These are phyloP conservation scores for Penicillium waksmanii DNA, from an alignment of 495 filamentous ascomycete species.

Conservation along the genomic window DNA sequence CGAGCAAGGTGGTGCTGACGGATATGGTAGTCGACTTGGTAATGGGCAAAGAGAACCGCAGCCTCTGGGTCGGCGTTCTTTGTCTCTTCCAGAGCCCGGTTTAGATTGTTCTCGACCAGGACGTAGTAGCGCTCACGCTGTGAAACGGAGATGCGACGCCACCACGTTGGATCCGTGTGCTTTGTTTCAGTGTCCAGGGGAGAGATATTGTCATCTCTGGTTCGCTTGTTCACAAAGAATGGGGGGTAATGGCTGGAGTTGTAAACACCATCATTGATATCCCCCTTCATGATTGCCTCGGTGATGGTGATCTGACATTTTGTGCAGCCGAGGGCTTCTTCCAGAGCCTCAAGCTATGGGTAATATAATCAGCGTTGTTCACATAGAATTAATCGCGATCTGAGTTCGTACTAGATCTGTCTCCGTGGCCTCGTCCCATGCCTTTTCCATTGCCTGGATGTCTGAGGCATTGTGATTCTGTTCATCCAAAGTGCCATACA, in stretches of 20 bases:
- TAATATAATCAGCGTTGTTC: background rate
- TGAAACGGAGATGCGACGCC: conserved; percentile 22
- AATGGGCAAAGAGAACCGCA: conserved; percentile 32
- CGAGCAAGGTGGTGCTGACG: conserved; percentile 36
- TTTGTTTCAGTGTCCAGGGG: conserved; percentile 12
- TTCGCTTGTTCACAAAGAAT: conserved; percentile 24
- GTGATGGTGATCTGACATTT: conserved; percentile 28
- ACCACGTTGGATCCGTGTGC: conserved; percentile 15
- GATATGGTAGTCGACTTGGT: conserved; percentile 41
- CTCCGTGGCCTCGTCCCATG: conserved; percentile 6
- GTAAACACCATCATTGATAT: conserved; percentile 29
- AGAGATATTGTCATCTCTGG: conserved; percentile 21
- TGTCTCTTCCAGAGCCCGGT: conserved; percentile 6
- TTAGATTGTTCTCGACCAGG: conserved; percentile 15
- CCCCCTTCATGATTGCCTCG: conserved; percentile 25
- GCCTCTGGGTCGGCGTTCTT: conserved; percentile 11
- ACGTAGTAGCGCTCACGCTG: conserved; percentile 30
- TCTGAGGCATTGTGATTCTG: background rate
- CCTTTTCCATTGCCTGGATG: conserved; percentile 5
- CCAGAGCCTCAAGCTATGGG: conserved; percentile 22
- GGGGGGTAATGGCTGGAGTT: conserved; percentile 28
- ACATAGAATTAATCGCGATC: background rate
- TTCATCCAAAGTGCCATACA: background rate
- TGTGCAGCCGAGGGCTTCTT: conserved; percentile 39
- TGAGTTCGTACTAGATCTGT: conserved; percentile 12